Conservation (phyloP, 306 rosid species). For the Castanopsis chinensis region DNA sequence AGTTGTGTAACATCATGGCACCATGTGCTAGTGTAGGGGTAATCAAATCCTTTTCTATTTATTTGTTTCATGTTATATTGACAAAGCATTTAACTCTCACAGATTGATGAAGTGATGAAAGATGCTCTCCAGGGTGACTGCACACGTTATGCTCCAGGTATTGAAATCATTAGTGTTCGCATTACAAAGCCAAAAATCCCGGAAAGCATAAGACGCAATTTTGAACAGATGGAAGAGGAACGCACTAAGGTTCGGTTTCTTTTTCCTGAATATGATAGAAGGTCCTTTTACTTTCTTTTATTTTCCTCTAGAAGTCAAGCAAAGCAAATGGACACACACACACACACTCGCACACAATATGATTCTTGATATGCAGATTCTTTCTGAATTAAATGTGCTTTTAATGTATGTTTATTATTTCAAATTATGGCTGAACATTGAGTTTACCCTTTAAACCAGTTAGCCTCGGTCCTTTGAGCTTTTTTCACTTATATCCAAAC, state of each 20-base stretch:
- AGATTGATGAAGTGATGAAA: conserved; percentile 97
- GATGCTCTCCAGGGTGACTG: conserved; percentile 94
- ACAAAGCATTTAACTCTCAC: conserved; percentile 22
- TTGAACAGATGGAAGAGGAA: conserved; percentile 93
- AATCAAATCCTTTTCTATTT: neutral
- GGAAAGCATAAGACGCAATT: conserved; percentile 64
- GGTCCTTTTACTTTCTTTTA: neutral
- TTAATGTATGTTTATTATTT: neutral
- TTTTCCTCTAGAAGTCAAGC: neutral
- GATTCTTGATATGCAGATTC: too few relatives aligned
- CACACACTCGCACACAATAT: neutral
- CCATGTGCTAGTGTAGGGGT: conserved; percentile 1
- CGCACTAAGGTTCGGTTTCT: conserved; percentile 76
- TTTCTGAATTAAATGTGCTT: neutral
- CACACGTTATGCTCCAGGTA: conserved; percentile 92
- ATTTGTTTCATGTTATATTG: neutral
- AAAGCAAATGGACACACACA: neutral
- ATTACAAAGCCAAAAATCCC: conserved; percentile 94
- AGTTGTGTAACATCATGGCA: neutral
- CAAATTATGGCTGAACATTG: neutral
- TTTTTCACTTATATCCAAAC: neutral
- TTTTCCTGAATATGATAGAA: conserved; percentile 13
- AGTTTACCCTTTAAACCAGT: neutral
- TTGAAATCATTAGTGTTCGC: conserved; percentile 84
- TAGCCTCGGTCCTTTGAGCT: neutral